phyloP scores from a whole-genome alignment of 768 basidiomycete species.

The Suillus bovinus region DNA sequence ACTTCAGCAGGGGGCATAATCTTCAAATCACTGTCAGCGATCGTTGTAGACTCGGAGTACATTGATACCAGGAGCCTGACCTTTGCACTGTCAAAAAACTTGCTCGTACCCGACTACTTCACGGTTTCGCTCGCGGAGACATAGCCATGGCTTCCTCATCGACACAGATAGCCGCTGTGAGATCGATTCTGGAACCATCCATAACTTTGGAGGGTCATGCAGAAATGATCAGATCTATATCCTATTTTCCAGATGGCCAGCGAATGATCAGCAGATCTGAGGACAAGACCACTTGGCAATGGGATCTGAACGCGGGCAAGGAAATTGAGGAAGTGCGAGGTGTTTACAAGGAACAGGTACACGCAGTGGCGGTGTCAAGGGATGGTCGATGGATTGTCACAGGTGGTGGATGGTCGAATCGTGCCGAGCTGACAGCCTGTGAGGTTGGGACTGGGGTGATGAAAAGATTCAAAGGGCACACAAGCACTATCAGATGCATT shows the following conservation, averaged over 20 bases:
- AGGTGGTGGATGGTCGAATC: too few species aligned
- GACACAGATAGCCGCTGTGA: neutral
- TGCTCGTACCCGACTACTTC: neutral
- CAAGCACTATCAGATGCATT: accelerated
- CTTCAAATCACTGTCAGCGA: too few species aligned
- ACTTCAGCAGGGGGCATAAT: too few species aligned
- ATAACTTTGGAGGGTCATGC: neutral
- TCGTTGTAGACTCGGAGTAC: too few species aligned
- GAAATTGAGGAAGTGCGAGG: neutral
- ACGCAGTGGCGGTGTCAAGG: neutral
- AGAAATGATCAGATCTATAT: accelerated
- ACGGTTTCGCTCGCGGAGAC: too few species aligned
- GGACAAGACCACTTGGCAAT: neutral
- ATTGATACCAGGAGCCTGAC: too few species aligned
- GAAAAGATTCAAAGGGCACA: neutral
- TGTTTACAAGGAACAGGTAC: neutral
- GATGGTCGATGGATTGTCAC: too few species aligned
- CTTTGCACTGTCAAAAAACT: too few species aligned
- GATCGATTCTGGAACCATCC: neutral
- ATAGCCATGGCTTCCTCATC: neutral
- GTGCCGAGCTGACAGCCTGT: too few species aligned
- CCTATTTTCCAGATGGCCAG: neutral
- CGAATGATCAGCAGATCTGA: neutral
- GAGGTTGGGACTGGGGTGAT: too few species aligned
- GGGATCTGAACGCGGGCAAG: neutral